Conservation (phyloP, 73 alveolate genomes). For the Blepharisma stoltei region DNA sequence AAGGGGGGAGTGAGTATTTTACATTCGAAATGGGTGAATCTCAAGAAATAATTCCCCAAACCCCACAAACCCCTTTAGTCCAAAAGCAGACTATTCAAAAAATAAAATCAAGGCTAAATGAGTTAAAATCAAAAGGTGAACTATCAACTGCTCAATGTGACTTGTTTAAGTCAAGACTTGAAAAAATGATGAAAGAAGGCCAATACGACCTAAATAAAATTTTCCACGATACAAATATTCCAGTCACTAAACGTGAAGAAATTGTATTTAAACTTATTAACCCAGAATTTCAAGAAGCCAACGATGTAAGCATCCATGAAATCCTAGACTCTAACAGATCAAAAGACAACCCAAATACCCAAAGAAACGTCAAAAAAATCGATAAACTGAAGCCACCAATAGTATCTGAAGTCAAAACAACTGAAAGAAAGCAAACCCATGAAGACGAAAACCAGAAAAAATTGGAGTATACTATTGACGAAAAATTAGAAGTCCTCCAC, state of each 20-base stretch:
- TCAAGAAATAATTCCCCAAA: not conserved
- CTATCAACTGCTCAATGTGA: not conserved
- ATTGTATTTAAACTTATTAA: not conserved
- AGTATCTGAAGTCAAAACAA: too few relatives aligned
- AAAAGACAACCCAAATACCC: too few relatives aligned
- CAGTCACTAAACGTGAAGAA: constrained; percentile 1
- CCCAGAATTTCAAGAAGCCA: too few relatives aligned
- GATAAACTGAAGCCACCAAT: too few relatives aligned
- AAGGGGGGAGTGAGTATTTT: too few relatives aligned
- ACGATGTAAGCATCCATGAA: too few relatives aligned
- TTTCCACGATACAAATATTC: not conserved
- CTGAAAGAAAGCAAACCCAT: too few relatives aligned
- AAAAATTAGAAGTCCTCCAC: too few relatives aligned
- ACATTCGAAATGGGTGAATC: not conserved
- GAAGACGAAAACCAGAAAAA: too few relatives aligned
- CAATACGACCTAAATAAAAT: not conserved
- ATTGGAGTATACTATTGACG: too few relatives aligned
- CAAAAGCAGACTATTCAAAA: not conserved
- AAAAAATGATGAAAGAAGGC: not conserved
- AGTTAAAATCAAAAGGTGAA: not conserved
- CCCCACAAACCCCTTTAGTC: not conserved
- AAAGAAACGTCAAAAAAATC: too few relatives aligned
- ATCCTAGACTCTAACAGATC: too few relatives aligned
- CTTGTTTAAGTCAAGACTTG: not conserved
- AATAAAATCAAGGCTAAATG: not conserved